A percentile compares a stretch with the other conserved stretches of the same genome.
phyloP scores from a whole-genome alignment of 2,329 filamentous ascomycete species.

The Fusarium hostae region DNA sequence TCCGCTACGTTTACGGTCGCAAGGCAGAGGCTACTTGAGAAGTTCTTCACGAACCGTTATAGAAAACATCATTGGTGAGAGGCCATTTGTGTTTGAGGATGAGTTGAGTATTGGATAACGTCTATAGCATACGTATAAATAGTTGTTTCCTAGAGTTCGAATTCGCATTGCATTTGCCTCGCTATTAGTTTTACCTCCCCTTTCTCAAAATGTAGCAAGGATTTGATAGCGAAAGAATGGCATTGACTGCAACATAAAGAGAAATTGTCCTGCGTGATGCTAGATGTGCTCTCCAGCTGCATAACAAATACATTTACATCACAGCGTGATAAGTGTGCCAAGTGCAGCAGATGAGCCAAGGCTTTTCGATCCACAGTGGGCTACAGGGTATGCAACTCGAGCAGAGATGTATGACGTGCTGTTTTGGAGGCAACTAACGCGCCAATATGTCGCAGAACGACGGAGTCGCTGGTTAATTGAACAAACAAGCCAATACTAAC shows the following conservation, averaged over 20 bases:
- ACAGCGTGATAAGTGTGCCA: no score
- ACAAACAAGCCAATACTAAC: background rate
- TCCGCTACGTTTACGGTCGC: conserved; percentile 36
- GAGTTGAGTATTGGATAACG: background rate
- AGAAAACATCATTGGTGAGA: no score
- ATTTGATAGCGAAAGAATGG: no score
- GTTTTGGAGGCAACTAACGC: background rate
- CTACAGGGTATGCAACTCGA: background rate
- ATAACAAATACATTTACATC: no score
- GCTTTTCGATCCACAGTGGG: background rate
- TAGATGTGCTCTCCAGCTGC: no score
- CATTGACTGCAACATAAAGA: no score
- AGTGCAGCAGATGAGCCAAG: no score
- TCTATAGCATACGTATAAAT: background rate
- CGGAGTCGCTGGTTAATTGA: rapidly evolving
- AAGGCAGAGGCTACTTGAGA: conserved; percentile 12
- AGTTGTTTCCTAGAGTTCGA: background rate
- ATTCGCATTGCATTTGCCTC: background rate
- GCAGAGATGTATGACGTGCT: rapidly evolving
- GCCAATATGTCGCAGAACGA: no score
- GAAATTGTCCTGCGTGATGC: no score
- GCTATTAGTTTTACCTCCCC: rapidly evolving
- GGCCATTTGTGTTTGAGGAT: background rate
- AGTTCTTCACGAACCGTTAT: rapidly evolving
- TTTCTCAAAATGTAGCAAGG: no score